phyloP scores from a whole-genome alignment of 768 basidiomycete species.

The Naganishia vishniacii region DNA sequence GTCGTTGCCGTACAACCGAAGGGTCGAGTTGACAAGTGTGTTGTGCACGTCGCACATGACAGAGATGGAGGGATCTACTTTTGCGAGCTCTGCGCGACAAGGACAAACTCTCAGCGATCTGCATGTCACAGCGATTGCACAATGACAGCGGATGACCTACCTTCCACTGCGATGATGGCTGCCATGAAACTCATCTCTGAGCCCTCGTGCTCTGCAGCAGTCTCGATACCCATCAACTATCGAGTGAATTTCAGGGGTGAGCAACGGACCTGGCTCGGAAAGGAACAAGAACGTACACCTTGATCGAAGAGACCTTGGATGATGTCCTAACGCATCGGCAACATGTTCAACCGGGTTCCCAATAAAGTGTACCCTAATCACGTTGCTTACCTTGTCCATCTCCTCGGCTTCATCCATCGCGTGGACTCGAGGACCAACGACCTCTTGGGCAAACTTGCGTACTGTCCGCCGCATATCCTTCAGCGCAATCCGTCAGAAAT shows the following conservation, averaged over 20 bases:
- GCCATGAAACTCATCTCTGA: slow-evolving; percentile 87
- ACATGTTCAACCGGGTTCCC: neutral
- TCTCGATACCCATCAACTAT: slow-evolving; percentile 97
- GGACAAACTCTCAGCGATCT: neutral
- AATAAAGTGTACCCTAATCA: neutral
- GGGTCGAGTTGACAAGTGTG: slow-evolving; percentile 90
- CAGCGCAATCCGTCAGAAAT: neutral
- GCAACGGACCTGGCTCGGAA: neutral
- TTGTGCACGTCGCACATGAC: slow-evolving; percentile 98
- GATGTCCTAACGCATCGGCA: slow-evolving; percentile 47
- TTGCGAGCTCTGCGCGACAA: slow-evolving; percentile 70
- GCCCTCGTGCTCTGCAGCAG: slow-evolving; percentile 72
- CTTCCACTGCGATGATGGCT: slow-evolving; percentile 89
- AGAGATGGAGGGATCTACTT: slow-evolving; percentile 90
- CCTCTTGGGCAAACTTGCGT: slow-evolving; percentile 77
- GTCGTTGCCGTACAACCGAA: slow-evolving; percentile 76
- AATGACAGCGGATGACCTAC: slow-evolving; percentile 24
- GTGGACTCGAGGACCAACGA: slow-evolving; percentile 80
- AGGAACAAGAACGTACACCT: slow-evolving; percentile 57
- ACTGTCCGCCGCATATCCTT: slow-evolving; percentile 53
- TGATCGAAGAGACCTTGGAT: slow-evolving; percentile 89
- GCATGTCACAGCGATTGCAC: neutral
- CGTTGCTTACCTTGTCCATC: slow-evolving; percentile 67
- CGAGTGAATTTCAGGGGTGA: slow-evolving; percentile 1
- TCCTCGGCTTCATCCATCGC: slow-evolving; percentile 97